Evolutionary conservation across 495 filamentous ascomycete genomes (phyloP), one percentile per base, ranked within the genome.

Genomic region (Lepraria neglecta): DNA sequence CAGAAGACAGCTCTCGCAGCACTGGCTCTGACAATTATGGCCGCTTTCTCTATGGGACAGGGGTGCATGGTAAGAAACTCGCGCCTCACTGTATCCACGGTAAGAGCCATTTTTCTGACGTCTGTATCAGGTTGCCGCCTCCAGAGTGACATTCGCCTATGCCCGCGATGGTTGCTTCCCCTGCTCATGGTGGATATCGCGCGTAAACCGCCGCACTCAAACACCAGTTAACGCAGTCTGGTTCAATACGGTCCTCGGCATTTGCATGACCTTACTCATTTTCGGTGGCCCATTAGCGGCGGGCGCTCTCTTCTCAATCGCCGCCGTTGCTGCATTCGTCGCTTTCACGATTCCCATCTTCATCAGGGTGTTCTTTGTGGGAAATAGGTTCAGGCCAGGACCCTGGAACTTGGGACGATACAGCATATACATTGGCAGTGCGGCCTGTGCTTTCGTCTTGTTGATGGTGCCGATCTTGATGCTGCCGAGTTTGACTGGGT

Each of bases 181-280:
- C 0, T 70, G 77, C n/a, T 88, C 85, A 9, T 77, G 66, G 0
- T 78, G 78, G 65, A 85, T 86, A 73, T 89, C 86, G 71, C 65
- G 74, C n/a, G 84, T 91, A 51, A 85, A 91, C 74, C 68, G 69
- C 30, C 59, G 71, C 72, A 91, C 88, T 6, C 73, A 78, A 31
- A 91, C 88, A 1, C 88, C 88, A 0, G 88, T 91, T 44, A 91
- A 90, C 67, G 87, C 88, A 3, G 88, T 91, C 17, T 84, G 88
- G 76, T 80, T 89, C 72, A 91, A 91, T 66, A 76, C 77, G 31
- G 60, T 76, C 15, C 77, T 91, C 35, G 88, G 87, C 1, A 81
- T 84, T 35, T 63, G 83, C 4, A 77, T 89, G 66, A 78, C 85
- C 31, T 75, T 90, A 6, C 76, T 91, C 11, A 84, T 91, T 61